Percentiles rank a stretch among this genome's conserved stretches.
phyloP scores from a whole-genome alignment of 2,329 filamentous ascomycete species.

The Rhynchosporium agropyri region DNA sequence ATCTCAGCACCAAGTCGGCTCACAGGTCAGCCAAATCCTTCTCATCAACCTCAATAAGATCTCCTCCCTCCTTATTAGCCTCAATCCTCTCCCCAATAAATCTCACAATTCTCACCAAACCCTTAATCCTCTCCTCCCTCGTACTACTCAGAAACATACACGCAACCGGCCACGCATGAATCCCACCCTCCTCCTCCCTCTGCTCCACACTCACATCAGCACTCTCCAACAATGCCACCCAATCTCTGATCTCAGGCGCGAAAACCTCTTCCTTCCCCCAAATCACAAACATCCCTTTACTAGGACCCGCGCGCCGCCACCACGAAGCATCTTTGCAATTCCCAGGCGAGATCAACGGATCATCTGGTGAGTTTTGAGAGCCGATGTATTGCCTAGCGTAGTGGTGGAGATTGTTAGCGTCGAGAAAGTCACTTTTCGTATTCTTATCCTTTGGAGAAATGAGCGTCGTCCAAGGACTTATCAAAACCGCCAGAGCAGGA shows the following conservation, averaged over 20 bases:
- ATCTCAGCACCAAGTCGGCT: neutral
- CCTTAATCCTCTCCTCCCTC: slow-evolving; percentile 53
- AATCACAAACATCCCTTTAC: slow-evolving; percentile 67
- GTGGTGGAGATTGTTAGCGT: slow-evolving; percentile 63
- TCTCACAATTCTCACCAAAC: slow-evolving; percentile 49
- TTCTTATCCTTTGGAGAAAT: slow-evolving; percentile 68
- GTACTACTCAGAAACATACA: slow-evolving; percentile 56
- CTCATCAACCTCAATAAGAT: neutral
- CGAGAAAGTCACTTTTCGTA: slow-evolving; percentile 75
- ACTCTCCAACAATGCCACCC: slow-evolving; percentile 58
- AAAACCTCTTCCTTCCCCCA: slow-evolving; percentile 81
- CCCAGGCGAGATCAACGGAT: slow-evolving; percentile 70
- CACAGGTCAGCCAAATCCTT: neutral
- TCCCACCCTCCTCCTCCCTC: slow-evolving; percentile 62
- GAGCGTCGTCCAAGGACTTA: slow-evolving; percentile 81
- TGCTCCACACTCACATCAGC: slow-evolving; percentile 52
- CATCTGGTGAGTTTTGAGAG: slow-evolving; percentile 49
- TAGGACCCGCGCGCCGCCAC: slow-evolving; percentile 69
- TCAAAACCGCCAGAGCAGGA: slow-evolving; percentile 68
- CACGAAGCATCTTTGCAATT: slow-evolving; percentile 64
- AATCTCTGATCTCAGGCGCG: slow-evolving; percentile 65
- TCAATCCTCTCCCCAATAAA: slow-evolving; percentile 31
- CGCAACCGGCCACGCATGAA: slow-evolving; percentile 84
- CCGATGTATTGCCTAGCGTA: slow-evolving; percentile 74
- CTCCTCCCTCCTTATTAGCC: neutral